phyloP scores from a whole-genome alignment of 1,139 yeast genomes.

The Yamadazyma oceani region DNA sequence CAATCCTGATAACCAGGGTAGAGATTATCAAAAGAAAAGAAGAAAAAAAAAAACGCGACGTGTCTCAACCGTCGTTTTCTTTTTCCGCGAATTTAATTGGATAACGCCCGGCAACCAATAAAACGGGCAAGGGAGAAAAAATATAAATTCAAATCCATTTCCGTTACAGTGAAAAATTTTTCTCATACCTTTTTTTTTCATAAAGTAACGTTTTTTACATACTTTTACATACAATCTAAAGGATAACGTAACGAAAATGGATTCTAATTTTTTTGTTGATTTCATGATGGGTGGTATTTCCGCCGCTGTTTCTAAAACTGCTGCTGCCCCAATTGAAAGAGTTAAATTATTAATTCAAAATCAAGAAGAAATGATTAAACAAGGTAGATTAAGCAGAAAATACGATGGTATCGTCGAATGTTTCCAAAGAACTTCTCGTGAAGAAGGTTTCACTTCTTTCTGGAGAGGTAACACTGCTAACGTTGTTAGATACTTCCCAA shows the following conservation, averaged over 20 bases:
- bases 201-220: conserved; percentile 4
- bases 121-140: conserved; percentile 10
- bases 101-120: conserved; percentile 10
- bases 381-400: conserved; percentile 52
- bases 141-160: conserved; percentile 13
- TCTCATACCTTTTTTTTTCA: conserved; percentile 9
- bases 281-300: conserved; percentile 57
- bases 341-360: conserved; percentile 54
- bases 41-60: neutral
- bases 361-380: conserved; percentile 56
- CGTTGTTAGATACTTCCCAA: conserved; percentile 57
- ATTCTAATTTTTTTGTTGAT: conserved; percentile 34
- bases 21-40: no score
- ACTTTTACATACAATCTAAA: conserved; percentile 7
- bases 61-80: conserved; percentile 1
- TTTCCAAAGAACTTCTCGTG: conserved; percentile 54
- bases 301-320: conserved; percentile 58
- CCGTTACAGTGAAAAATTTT: conserved; percentile 13
- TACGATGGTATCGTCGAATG: conserved; percentile 52
- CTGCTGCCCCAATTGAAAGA: conserved; percentile 58
- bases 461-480: conserved; percentile 61
- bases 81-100: conserved; percentile 4
- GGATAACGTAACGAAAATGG: conserved; percentile 24
- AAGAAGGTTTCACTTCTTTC: conserved; percentile 52
- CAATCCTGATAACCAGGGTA: neutral